Evolutionary conservation across 2,329 filamentous ascomycete species (phyloP), one percentile per base, ranked within the genome.

Genomic region (Fusarium mangiferae): DNA sequence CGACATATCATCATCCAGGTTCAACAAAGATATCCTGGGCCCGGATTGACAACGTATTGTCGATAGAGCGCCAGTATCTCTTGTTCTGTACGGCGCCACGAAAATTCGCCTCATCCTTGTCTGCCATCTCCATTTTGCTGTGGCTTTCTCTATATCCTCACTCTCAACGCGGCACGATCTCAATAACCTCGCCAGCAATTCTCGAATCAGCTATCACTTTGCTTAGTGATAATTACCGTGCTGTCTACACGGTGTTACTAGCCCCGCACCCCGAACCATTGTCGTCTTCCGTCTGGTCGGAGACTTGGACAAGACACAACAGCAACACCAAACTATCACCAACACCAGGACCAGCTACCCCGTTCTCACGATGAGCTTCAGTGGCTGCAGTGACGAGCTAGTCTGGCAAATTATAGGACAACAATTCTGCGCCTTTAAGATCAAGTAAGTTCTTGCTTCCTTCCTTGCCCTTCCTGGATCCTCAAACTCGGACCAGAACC

Each of bases 361-460:
- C 42, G 38, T 51, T 30, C 13, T 22, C 24, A 52, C 44, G 65
- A 97, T 96, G 44, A 46, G 44, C 44, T 46, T 46, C 44, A 46
- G 26, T 46, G 44, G 44, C 4, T 6, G 20, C 10, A 12, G 9
- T 7, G 42, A 44, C 22, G 96, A 98, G 84, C 97, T 98, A 75
- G 92, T 98, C 74, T 99, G 96, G 96, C 92, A 95, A 82, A 94
- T 98, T 66, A 98, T 98, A 77, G 97, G 97, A 84, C 94, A 96
- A 84, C 93, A 96, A 81, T 97, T 96, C 82, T 98, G 96, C 86
- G 92, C 93, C 58, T 98, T 95, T 88, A 98, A 98, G 82, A 87
- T 98, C 76, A 98, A 97, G 91, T 94, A 85, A 77, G 90, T 24
- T 78, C 17, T 35, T 38, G 5, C 20, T 7, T 15, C 10, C 33